Conservation (phyloP, 2,329 filamentous ascomycete genomes). For the Aaosphaeria pasadenensis region DNA sequence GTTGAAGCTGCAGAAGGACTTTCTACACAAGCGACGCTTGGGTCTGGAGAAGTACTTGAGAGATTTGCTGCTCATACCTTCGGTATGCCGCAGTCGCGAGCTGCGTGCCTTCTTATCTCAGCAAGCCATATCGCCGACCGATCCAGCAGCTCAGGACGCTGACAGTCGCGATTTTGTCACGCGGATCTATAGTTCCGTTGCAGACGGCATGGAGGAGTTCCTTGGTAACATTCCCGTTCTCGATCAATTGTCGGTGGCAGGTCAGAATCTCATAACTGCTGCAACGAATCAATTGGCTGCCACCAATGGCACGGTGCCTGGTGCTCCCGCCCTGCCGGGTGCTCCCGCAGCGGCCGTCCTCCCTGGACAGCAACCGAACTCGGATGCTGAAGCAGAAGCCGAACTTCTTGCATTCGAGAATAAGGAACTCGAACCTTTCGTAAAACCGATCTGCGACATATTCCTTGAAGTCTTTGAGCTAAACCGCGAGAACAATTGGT, state of each 20-base stretch:
- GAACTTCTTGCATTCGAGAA: slow-evolving; percentile 89
- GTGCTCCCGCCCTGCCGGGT: slow-evolving; percentile 3
- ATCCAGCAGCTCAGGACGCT: slow-evolving; percentile 62
- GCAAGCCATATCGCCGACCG: slow-evolving; percentile 70
- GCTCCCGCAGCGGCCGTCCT: slow-evolving; percentile 45
- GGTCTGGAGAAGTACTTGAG: slow-evolving; percentile 81
- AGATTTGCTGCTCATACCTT: slow-evolving; percentile 78
- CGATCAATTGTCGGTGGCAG: slow-evolving; percentile 88
- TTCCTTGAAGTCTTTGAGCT: slow-evolving; percentile 95
- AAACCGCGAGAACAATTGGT: slow-evolving; percentile 94
- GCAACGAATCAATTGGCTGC: slow-evolving; percentile 54
- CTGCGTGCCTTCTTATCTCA: slow-evolving; percentile 88
- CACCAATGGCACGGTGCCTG: slow-evolving; percentile 14
- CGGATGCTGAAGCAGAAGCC: slow-evolving; percentile 77
- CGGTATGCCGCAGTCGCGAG: slow-evolving; percentile 91
- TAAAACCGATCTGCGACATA: slow-evolving; percentile 96
- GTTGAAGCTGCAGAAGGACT: slow-evolving; percentile 95
- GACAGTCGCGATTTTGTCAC: slow-evolving; percentile 76
- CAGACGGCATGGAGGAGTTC: slow-evolving; percentile 97
- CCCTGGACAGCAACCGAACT: slow-evolving; percentile 47
- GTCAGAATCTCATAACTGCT: slow-evolving; percentile 83
- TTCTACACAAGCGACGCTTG: slow-evolving; percentile 80
- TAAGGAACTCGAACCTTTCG: slow-evolving; percentile 81
- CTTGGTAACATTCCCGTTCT: slow-evolving; percentile 93
- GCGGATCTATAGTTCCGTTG: slow-evolving; percentile 91